Percentiles rank a stretch among this genome's conserved stretches.
Conservation (phyloP, 2,329 filamentous ascomycete genomes). For the Sarocladiaceae sp. region DNA sequence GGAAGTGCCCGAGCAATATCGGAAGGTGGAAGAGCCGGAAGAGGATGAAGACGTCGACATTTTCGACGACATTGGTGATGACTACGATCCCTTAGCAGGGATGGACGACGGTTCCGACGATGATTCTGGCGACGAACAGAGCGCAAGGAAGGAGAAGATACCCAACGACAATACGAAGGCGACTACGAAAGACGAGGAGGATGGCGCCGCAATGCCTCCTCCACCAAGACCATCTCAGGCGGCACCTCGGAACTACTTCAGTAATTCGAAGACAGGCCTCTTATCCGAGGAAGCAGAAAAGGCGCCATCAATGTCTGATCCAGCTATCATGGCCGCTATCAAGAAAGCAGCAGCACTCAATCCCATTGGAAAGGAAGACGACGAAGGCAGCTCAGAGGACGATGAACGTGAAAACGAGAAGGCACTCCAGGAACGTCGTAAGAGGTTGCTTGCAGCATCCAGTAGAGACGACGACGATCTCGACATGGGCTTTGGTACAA, state of each 20-base stretch:
- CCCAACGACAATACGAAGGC: neutral
- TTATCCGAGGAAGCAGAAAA: constrained; percentile 48
- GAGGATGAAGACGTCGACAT: constrained; percentile 58
- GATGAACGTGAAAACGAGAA: constrained; percentile 38
- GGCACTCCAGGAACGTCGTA: constrained; percentile 63
- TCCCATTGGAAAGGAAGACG: constrained; percentile 36
- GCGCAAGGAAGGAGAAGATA: constrained; percentile 18
- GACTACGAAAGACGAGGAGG: neutral
- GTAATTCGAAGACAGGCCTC: constrained; percentile 51
- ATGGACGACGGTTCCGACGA: constrained; percentile 46
- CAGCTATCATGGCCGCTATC: constrained; percentile 76
- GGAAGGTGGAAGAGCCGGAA: constrained; percentile 38
- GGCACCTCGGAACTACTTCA: constrained; percentile 57
- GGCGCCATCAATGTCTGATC: constrained; percentile 62
- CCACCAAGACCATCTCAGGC: constrained; percentile 38
- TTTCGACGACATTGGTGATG: constrained; percentile 61
- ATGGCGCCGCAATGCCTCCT: constrained; percentile 36
- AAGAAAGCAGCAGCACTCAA: constrained; percentile 73
- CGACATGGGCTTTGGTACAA: constrained; percentile 91
- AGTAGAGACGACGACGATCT: constrained; percentile 85
- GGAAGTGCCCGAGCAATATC: constrained; percentile 59
- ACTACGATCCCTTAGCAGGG: constrained; percentile 64
- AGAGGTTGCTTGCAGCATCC: constrained; percentile 67
- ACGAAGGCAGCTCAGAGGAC: constrained; percentile 20
- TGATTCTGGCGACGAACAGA: constrained; percentile 36